A percentile compares a stretch with the other conserved stretches of the same genome.
Evolutionary conservation across 305 asterid species (phyloP).

Genomic region (Fraxinus platypoda): DNA sequence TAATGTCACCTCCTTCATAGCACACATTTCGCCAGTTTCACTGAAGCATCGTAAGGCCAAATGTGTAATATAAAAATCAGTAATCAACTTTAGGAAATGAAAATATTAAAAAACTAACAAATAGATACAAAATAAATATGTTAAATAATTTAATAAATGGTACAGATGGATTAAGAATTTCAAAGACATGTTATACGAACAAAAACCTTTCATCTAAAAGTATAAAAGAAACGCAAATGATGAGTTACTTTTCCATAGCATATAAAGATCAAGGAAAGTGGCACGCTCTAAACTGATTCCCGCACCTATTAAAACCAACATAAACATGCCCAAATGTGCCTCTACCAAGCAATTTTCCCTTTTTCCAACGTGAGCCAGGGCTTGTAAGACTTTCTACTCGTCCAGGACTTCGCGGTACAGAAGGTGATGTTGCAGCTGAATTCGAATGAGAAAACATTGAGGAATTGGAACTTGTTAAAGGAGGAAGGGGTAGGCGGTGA

Average conservation of each 20-base stretch:
- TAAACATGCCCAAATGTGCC: slow-evolving; percentile 97
- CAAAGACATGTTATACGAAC: neutral
- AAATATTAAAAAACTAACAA: neutral
- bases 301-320: slow-evolving; percentile 94
- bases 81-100: slow-evolving; percentile 15
- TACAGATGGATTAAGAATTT: slow-evolving; percentile 6
- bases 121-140: neutral
- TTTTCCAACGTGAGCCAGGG: slow-evolving; percentile 96
- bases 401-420: slow-evolving; percentile 95
- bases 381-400: slow-evolving; percentile 78
- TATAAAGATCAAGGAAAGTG: slow-evolving; percentile 3
- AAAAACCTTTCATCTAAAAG: slow-evolving; percentile 4
- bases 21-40: slow-evolving; percentile 64
- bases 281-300: slow-evolving; percentile 16
- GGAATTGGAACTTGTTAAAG: slow-evolving; percentile 54
- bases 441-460: slow-evolving; percentile 77
- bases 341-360: slow-evolving; percentile 87
- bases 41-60: slow-evolving; percentile 31
- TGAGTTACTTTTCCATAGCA: neutral
- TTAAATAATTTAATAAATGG: neutral
- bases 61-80: slow-evolving; percentile 17
- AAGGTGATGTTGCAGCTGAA: slow-evolving; percentile 85
- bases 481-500: slow-evolving; percentile 95
- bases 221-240: neutral
- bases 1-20: slow-evolving; percentile 63